Evolutionary conservation across 2,329 filamentous ascomycete genomes (phyloP).

Genomic region (Clarireedia monteithiana): DNA sequence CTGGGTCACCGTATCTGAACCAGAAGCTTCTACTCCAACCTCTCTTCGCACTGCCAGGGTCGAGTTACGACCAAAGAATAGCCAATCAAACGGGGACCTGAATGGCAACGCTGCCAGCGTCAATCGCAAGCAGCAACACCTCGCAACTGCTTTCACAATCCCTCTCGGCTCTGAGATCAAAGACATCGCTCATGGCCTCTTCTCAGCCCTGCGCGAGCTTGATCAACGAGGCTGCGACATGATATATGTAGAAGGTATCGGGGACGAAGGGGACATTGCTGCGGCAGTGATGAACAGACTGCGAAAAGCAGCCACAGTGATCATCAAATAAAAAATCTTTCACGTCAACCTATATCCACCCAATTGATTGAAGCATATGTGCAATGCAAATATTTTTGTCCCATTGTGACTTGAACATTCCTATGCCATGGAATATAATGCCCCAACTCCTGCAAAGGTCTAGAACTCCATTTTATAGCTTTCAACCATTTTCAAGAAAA

Average conservation of each 20-base stretch:
- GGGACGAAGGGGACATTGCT: slow-evolving; percentile 71
- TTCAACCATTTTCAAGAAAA: not conserved
- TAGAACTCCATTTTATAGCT: slow-evolving; percentile 6
- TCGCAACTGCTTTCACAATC: slow-evolving; percentile 49
- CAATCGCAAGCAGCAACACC: not conserved
- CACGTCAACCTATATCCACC: no score
- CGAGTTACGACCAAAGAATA: not conserved
- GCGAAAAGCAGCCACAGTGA: slow-evolving; percentile 62
- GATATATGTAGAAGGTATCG: slow-evolving; percentile 87
- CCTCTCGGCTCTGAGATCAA: slow-evolving; percentile 62
- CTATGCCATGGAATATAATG: slow-evolving; percentile 4
- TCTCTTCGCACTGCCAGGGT: no score
- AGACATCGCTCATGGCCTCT: slow-evolving; percentile 77
- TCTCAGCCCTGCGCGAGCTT: slow-evolving; percentile 77
- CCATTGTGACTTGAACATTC: slow-evolving; percentile 4
- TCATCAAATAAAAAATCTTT: slow-evolving; percentile 11
- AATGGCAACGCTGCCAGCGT: not conserved
- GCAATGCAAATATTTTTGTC: not conserved
- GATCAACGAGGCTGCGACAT: slow-evolving; percentile 71
- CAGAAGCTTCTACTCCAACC: no score
- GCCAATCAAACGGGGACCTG: not conserved
- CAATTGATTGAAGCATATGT: no score
- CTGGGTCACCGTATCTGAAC: not conserved
- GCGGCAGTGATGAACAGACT: slow-evolving; percentile 81
- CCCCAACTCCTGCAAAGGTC: slow-evolving; percentile 7